These are phyloP conservation scores for Aureobasidium sp. DNA, from an alignment of 2,329 filamentous ascomycete species.

Conservation along the genomic window DNA sequence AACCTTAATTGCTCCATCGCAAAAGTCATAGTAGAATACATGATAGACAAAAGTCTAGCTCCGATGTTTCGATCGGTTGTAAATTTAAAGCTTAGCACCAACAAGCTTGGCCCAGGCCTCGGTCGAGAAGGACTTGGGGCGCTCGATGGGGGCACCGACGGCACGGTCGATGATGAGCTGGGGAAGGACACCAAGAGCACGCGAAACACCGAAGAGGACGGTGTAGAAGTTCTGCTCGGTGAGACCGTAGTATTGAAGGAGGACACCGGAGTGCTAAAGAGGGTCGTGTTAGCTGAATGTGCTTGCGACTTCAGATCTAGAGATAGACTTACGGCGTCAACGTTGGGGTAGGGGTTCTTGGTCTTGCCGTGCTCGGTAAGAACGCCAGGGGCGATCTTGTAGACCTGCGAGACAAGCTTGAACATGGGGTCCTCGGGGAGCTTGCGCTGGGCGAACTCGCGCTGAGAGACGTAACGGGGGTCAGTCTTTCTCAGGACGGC, in stretches of 20 bases:
- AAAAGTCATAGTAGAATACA: constrained; percentile 13
- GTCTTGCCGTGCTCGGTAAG: constrained; percentile 99
- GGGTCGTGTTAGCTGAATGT: constrained; percentile 6
- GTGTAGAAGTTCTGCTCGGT: constrained; percentile 99
- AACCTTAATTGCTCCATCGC: constrained; percentile 11
- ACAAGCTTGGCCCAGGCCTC: constrained; percentile 92
- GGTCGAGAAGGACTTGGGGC: constrained; percentile 98
- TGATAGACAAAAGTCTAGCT: not conserved
- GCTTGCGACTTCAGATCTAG: not conserved
- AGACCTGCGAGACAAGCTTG: constrained; percentile 99
- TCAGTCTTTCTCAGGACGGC: constrained; percentile 99
- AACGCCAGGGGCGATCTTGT: constrained; percentile 98
- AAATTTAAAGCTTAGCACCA: constrained; percentile 72
- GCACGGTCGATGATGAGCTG: constrained; percentile 99
- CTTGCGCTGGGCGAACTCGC: constrained; percentile 89
- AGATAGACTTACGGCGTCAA: constrained; percentile 58
- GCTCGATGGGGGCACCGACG: constrained; percentile 91
- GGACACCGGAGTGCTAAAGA: constrained; percentile 78
- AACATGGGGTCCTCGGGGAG: constrained; percentile 98
- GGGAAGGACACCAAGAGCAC: constrained; percentile 94
- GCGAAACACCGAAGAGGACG: constrained; percentile 96
- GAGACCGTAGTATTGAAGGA: constrained; percentile 98
- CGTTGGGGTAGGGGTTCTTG: constrained; percentile 99
- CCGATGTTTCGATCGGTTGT: not conserved
- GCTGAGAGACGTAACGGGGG: constrained; percentile 96